A percentile compares a stretch with the other conserved stretches of the same genome.
phyloP scores from a whole-genome alignment of 176 grass and related monocot genomes.

The Avena insularis region DNA sequence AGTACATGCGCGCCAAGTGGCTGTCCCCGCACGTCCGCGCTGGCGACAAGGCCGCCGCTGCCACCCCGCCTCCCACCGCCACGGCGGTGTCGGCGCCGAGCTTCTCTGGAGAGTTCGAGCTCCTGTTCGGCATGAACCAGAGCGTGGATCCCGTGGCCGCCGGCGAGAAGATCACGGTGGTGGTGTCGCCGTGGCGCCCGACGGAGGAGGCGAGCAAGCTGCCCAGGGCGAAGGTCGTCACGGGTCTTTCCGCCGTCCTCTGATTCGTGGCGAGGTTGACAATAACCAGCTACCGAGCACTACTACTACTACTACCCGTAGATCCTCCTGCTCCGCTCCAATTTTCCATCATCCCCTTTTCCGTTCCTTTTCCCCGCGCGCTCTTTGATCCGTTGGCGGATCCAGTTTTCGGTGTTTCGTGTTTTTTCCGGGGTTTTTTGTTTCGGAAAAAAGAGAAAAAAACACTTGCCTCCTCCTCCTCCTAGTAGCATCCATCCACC shows the following conservation, averaged over 20 bases:
- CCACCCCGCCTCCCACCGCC: neutral
- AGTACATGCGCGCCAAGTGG: slow-evolving; percentile 98
- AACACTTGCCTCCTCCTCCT: slow-evolving; percentile 14
- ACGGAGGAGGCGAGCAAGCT: slow-evolving; percentile 49
- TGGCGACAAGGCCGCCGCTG: slow-evolving; percentile 14
- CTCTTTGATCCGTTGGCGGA: slow-evolving; percentile 53
- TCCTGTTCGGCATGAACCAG: slow-evolving; percentile 39
- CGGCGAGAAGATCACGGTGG: slow-evolving; percentile 64
- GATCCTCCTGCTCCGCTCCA: neutral
- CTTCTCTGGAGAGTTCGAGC: slow-evolving; percentile 69
- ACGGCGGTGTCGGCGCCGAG: slow-evolving; percentile 44
- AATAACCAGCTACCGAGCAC: neutral
- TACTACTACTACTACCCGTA: neutral
- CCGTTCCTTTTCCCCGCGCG: slow-evolving; percentile 37
- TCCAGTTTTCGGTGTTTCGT: slow-evolving; percentile 58
- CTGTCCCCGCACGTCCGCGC: slow-evolving; percentile 58
- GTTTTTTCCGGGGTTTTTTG: slow-evolving; percentile 55
- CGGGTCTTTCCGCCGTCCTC: slow-evolving; percentile 79
- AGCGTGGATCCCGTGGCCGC: neutral
- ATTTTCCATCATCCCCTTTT: slow-evolving; percentile 26
- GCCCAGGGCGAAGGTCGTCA: slow-evolving; percentile 67
- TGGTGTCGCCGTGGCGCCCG: slow-evolving; percentile 59
- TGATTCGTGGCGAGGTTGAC: slow-evolving; percentile 61
- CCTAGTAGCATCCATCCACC: too few relatives aligned
- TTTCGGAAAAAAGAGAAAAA: slow-evolving; percentile 57